Percentiles rank a stretch among this genome's conserved stretches.
phyloP scores from a whole-genome alignment of 257 asterid genomes.

The Fraxinus cuspidata region DNA sequence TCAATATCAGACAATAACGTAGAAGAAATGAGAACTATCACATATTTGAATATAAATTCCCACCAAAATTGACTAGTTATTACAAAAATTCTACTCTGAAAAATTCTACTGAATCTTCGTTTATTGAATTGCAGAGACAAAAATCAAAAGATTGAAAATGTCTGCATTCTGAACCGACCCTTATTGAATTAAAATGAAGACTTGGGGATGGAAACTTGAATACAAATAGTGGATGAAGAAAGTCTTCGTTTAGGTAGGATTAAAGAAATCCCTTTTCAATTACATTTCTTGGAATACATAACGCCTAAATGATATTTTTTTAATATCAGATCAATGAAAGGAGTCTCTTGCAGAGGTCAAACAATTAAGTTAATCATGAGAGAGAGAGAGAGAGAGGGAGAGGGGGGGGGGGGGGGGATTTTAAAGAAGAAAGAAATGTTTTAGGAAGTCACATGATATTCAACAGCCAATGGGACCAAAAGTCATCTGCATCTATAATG shows the following conservation, averaged over 20 bases:
- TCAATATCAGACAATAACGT: conserved; percentile 9
- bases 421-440: conserved; percentile 4
- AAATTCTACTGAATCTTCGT: conserved; percentile 22
- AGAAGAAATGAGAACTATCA: conserved; percentile 11
- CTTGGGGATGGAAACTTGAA: conserved; percentile 32
- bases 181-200: conserved; percentile 14
- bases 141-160: not conserved
- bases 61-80: conserved; percentile 46
- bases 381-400: conserved; percentile 22
- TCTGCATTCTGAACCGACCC: conserved; percentile 8
- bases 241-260: conserved; percentile 62
- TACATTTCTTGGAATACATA: conserved; percentile 42
- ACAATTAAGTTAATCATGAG: conserved; percentile 49
- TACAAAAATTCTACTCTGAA: conserved; percentile 29
- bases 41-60: conserved; percentile 31
- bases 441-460: conserved; percentile 61
- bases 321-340: conserved; percentile 18
- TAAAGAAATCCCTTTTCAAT: conserved; percentile 36
- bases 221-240: conserved; percentile 32
- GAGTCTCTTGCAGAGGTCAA: conserved; percentile 53
- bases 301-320: conserved; percentile 38
- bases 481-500: conserved; percentile 54
- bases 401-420: conserved; percentile 2
- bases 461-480: conserved; percentile 66
- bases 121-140: not conserved